Evolutionary conservation across 176 grass and related monocot species (phyloP).

Genomic region (Secale cereale): DNA sequence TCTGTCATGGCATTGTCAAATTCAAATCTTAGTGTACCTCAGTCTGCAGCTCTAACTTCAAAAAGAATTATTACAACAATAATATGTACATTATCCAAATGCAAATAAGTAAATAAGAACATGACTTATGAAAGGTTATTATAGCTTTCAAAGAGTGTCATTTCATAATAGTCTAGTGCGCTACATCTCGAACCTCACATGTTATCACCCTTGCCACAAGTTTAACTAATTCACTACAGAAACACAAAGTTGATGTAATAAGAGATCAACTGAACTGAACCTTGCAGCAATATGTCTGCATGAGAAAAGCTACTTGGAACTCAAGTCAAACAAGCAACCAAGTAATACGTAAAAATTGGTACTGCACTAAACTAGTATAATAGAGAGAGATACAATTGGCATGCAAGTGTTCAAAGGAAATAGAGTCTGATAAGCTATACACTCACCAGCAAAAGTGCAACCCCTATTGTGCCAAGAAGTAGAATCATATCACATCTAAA

Average conservation of each 20-base stretch:
- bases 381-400: neutral
- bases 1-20: conserved; percentile 53
- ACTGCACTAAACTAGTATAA: neutral
- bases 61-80: neutral
- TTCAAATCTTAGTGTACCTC: conserved; percentile 23
- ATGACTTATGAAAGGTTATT: neutral
- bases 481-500: conserved; percentile 94
- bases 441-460: conserved; percentile 75
- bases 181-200: neutral
- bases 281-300: neutral
- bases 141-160: neutral
- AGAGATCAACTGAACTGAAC: neutral
- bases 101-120: neutral
- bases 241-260: neutral
- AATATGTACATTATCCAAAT: conserved; percentile 6
- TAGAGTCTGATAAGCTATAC: neutral
- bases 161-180: neutral
- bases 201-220: neutral
- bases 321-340: neutral
- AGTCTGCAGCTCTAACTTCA: conserved; percentile 6
- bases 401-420: neutral
- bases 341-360: neutral
- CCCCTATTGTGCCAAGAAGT: conserved; percentile 83
- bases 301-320: neutral
- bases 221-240: conserved; percentile 18